Conservation (phyloP, 1,284 basidiomycete species). For the Papiliotrema fonsecae region DNA sequence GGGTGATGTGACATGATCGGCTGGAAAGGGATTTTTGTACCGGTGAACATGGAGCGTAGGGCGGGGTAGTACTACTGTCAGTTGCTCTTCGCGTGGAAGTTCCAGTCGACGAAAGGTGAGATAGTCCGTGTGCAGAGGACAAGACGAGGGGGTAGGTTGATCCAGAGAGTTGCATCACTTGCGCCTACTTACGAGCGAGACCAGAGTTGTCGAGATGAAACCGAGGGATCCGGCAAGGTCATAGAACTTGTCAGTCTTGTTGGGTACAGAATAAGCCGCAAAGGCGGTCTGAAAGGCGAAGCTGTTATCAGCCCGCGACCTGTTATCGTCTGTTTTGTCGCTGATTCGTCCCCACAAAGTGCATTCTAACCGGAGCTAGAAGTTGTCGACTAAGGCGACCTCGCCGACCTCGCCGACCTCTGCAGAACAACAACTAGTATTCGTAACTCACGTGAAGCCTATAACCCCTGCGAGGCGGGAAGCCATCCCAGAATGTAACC, state of each 20-base stretch:
- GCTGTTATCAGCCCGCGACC: conserved; percentile 8
- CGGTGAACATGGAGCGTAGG: conserved; percentile 11
- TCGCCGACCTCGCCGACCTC: no score
- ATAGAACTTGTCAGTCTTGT: conserved; percentile 37
- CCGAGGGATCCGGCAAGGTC: conserved; percentile 56
- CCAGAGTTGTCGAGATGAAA: conserved; percentile 60
- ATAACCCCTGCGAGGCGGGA: conserved; percentile 33
- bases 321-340: not conserved
- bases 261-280: conserved; percentile 32
- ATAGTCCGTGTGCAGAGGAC: no score
- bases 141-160: no score
- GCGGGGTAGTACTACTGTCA: conserved; percentile 21
- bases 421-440: no score
- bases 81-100: no score
- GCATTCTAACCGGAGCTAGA: no score
- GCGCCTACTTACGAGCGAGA: conserved; percentile 52
- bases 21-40: conserved; percentile 7
- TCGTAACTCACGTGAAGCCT: conserved; percentile 38
- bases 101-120: no score
- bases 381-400: no score
- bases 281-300: conserved; percentile 37
- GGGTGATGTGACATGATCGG: conserved; percentile 35
- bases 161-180: no score
- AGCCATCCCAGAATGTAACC: conserved; percentile 19
- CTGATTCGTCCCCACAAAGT: no score